A percentile compares a stretch with the other conserved stretches of the same genome.
phyloP scores from a whole-genome alignment of 169 alveolate species.

The Eimeria maxima region DNA sequence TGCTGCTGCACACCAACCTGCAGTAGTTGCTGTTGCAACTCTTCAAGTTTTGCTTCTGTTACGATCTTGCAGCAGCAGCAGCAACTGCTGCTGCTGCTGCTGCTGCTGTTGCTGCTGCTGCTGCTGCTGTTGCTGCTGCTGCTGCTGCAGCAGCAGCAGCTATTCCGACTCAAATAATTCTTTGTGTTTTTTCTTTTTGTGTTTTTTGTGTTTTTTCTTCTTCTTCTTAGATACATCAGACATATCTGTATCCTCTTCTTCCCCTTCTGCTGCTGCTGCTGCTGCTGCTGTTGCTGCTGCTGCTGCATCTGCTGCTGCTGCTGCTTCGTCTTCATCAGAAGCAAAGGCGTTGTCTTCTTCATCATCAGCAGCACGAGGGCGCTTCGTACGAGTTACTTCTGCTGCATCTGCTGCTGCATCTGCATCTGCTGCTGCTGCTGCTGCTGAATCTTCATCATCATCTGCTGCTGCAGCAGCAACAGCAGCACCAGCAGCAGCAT shows the following conservation, averaged over 20 bases:
- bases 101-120: background rate
- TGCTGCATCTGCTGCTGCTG: slow-evolving; percentile 32
- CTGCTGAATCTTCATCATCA: too few species aligned
- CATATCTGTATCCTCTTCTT: background rate
- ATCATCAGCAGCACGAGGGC: slow-evolving; percentile 12
- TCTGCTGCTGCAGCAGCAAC: background rate
- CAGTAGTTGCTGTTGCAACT: background rate
- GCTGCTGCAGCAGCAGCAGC: slow-evolving; percentile 5
- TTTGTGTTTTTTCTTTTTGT: background rate
- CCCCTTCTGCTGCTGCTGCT: background rate
- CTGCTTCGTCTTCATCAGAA: background rate
- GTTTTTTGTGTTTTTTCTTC: background rate
- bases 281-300: slow-evolving; percentile 19
- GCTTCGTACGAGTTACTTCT: background rate
- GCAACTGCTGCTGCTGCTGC: slow-evolving; percentile 39
- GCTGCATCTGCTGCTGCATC: background rate
- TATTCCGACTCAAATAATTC: background rate
- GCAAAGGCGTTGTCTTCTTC: background rate
- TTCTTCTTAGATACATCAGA: too few species aligned
- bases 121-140: too few species aligned
- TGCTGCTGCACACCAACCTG: too few species aligned
- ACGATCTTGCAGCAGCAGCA: background rate
- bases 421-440: too few species aligned
- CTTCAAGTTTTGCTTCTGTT: background rate
- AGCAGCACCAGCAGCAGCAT: background rate